phyloP scores from a whole-genome alignment of 2,329 filamentous ascomycete genomes.

The Diaporthe velutina region DNA sequence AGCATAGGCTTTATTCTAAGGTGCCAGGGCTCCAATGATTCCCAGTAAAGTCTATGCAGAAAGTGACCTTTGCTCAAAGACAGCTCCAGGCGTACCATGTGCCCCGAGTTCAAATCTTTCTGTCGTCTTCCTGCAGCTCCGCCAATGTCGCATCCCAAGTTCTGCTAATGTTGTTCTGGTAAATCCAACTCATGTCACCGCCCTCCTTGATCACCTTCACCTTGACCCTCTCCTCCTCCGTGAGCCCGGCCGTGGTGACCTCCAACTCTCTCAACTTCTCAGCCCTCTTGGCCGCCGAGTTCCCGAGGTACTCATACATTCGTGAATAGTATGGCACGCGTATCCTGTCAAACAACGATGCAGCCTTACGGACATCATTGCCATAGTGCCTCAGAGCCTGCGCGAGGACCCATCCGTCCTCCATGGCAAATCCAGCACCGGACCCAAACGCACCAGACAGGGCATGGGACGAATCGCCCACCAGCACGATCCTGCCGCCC shows the following conservation, averaged over 20 bases:
- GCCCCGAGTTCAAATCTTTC: neutral
- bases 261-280: conserved; percentile 35
- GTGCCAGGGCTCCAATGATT: no score
- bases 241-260: conserved; percentile 28
- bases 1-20: neutral
- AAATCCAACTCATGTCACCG: conserved; percentile 41
- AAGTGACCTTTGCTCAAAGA: neutral
- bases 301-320: conserved; percentile 44
- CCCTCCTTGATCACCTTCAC: conserved; percentile 39
- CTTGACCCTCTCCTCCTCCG: conserved; percentile 39
- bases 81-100: neutral
- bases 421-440: conserved; percentile 54
- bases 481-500: conserved; percentile 59
- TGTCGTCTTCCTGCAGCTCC: neutral
- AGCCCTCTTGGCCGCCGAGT: conserved; percentile 27
- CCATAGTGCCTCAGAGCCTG: conserved; percentile 44
- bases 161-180: conserved; percentile 40
- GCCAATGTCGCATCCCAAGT: conserved; percentile 36
- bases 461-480: conserved; percentile 69
- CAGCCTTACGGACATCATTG: conserved; percentile 44
- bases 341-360: conserved; percentile 46
- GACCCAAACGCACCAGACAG: conserved; percentile 60
- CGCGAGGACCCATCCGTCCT: conserved; percentile 48
- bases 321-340: conserved; percentile 48
- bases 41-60: neutral